These are phyloP conservation scores for Arbutus unedo DNA, from an alignment of 148 eudicot genomes.

Conservation along the genomic window DNA sequence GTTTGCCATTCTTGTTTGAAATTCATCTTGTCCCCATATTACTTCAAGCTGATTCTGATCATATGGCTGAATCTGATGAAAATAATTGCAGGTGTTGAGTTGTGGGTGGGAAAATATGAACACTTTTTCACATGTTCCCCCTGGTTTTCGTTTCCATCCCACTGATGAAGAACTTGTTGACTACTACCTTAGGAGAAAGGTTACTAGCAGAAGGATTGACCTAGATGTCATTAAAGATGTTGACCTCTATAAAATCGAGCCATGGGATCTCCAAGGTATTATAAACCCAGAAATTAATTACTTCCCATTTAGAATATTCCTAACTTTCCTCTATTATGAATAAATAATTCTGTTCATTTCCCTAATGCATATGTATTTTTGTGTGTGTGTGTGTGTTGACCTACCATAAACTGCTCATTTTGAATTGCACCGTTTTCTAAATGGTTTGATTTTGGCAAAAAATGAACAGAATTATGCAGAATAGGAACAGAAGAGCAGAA, in stretches of 20 bases:
- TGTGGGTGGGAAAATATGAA: constrained; percentile 30
- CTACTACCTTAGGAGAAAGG: constrained; percentile 71
- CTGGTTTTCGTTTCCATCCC: constrained; percentile 84
- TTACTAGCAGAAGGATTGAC: constrained; percentile 49
- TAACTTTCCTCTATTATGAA: too few species aligned
- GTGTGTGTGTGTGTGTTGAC: too few species aligned
- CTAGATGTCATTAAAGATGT: constrained; percentile 73
- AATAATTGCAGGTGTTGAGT: constrained; percentile 21
- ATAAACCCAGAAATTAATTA: not conserved
- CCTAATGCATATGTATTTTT: too few species aligned
- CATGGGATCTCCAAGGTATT: constrained; percentile 87
- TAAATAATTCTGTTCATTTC: too few species aligned
- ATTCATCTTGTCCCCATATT: not conserved
- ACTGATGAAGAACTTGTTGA: constrained; percentile 89
- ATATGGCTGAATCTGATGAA: not conserved
- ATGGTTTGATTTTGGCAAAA: not conserved
- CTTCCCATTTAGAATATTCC: too few species aligned
- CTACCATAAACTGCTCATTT: too few species aligned
- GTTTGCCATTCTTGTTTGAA: not conserved
- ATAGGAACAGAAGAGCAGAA: constrained; percentile 70
- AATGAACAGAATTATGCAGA: constrained; percentile 55
- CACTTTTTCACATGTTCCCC: constrained; percentile 64
- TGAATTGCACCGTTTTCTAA: not conserved
- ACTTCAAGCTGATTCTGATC: too few species aligned
- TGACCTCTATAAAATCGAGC: constrained; percentile 84